Evolutionary conservation across 495 filamentous ascomycete genomes (phyloP).

Genomic region (Neurospora sp.): DNA sequence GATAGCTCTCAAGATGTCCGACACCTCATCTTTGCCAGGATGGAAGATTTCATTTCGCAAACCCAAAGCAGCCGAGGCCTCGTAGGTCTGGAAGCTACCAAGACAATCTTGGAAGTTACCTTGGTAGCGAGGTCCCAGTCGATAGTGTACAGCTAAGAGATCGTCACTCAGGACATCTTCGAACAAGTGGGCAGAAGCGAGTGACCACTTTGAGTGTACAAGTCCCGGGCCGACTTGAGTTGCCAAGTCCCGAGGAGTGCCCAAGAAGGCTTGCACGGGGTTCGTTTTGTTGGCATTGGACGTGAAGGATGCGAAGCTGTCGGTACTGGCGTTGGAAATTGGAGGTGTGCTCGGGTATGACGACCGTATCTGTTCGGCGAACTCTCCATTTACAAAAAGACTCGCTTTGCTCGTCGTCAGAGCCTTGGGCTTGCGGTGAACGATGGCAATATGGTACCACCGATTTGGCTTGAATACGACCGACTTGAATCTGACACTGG

Average conservation of each 20-base stretch:
- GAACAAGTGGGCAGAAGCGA: constrained; percentile 81
- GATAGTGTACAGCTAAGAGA: constrained; percentile 79
- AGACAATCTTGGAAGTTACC: constrained; percentile 96
- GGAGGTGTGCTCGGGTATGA: constrained; percentile 71
- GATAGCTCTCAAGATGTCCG: constrained; percentile 84
- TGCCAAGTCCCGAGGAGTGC: constrained; percentile 85
- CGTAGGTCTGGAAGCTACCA: constrained; percentile 93
- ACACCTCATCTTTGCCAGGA: constrained; percentile 81
- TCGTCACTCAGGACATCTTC: constrained; percentile 85
- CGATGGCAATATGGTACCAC: constrained; percentile 90
- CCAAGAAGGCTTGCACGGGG: constrained; percentile 82
- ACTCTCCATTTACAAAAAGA: constrained; percentile 86
- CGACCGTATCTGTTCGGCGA: constrained; percentile 82
- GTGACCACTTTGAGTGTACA: constrained; percentile 71
- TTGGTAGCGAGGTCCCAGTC: constrained; percentile 80
- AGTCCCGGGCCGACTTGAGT: constrained; percentile 67
- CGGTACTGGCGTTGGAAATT: constrained; percentile 44
- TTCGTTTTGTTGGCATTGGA: constrained; percentile 45
- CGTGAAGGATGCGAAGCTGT: constrained; percentile 50
- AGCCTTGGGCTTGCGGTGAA: constrained; percentile 68
- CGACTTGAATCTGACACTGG: constrained; percentile 89
- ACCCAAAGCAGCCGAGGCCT: constrained; percentile 83
- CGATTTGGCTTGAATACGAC: constrained; percentile 56
- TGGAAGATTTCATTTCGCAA: constrained; percentile 86
- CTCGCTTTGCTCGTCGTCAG: constrained; percentile 72